Percentiles rank a stretch among this genome's conserved stretches.
These are phyloP conservation scores for Discostella stelligera DNA, from an alignment of 352 stramenopile genomes.

Conservation along the genomic window DNA sequence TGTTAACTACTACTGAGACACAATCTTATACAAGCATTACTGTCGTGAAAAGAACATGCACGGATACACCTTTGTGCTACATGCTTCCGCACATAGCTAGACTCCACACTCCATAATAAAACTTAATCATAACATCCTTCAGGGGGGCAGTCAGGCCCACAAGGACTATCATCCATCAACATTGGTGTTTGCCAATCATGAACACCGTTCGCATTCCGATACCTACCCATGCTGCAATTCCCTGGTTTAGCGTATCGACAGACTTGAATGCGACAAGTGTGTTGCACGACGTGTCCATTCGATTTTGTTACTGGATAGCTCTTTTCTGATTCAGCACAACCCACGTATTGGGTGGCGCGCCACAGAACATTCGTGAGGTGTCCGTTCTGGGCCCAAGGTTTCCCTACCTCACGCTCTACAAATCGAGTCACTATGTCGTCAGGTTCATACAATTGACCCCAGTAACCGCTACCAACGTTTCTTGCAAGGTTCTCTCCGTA, in stretches of 20 bases:
- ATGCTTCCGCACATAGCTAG: too few species aligned
- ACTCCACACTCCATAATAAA: slow-evolving; percentile 67
- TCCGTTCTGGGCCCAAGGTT: slow-evolving; percentile 24
- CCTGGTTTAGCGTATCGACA: slow-evolving; percentile 20
- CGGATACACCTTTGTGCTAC: too few species aligned
- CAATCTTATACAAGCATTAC: too few species aligned
- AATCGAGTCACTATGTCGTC: slow-evolving; percentile 32
- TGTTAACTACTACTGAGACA: too few species aligned
- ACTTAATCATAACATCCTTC: slow-evolving; percentile 19
- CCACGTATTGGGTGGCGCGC: slow-evolving; percentile 32
- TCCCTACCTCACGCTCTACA: slow-evolving; percentile 33
- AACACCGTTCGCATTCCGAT: neutral
- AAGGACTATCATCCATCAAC: slow-evolving; percentile 25
- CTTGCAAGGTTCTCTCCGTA: slow-evolving; percentile 35
- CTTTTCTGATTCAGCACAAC: slow-evolving; percentile 31
- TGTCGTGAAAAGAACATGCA: too few species aligned
- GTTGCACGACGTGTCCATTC: neutral
- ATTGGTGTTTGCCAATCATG: slow-evolving; percentile 27
- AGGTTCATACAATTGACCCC: slow-evolving; percentile 12
- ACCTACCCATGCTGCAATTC: slow-evolving; percentile 27
- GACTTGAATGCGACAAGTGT: slow-evolving; percentile 20
- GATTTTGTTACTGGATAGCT: slow-evolving; percentile 10
- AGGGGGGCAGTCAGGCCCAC: slow-evolving; percentile 12
- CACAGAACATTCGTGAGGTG: slow-evolving; percentile 34
- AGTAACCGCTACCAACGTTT: slow-evolving; percentile 12